Conservation (phyloP, 208 protist genomes). For the Acanthamoeba healyi region DNA sequence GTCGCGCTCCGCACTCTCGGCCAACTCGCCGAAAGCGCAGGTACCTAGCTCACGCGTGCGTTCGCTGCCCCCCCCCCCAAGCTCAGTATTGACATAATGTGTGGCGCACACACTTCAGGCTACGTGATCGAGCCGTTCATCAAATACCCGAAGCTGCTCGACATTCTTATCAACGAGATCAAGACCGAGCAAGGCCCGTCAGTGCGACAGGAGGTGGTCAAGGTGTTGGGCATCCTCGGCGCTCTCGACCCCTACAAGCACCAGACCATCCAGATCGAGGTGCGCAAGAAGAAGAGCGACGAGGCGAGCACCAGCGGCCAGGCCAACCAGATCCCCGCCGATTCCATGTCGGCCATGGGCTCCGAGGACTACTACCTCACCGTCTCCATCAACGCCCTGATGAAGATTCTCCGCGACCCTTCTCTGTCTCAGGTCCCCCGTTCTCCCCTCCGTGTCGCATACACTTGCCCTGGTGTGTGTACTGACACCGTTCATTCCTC, state of each 20-base stretch:
- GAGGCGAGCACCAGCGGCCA: background rate
- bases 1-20: conserved; percentile 88
- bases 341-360: background rate
- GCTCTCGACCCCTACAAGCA: conserved; percentile 94
- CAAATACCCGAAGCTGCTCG: conserved; percentile 90
- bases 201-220: conserved; percentile 91
- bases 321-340: background rate
- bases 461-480: no score
- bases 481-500: no score
- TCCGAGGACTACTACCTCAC: conserved; percentile 93
- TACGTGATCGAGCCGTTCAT: conserved; percentile 90
- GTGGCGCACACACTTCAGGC: background rate
- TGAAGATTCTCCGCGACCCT: conserved; percentile 92
- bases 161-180: conserved; percentile 88
- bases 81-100: no score
- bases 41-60: no score
- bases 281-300: conserved; percentile 44
- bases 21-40: conserved; percentile 83
- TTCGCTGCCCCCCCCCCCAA: no score
- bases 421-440: conserved; percentile 84
- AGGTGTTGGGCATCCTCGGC: conserved; percentile 94
- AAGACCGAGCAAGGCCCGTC: conserved; percentile 87
- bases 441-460: no score
- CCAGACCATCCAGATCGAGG: conserved; percentile 76
- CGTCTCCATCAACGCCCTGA: conserved; percentile 91